Evolutionary conservation across 805 yeast species (phyloP).

Genomic region (Candida mattraensis): DNA sequence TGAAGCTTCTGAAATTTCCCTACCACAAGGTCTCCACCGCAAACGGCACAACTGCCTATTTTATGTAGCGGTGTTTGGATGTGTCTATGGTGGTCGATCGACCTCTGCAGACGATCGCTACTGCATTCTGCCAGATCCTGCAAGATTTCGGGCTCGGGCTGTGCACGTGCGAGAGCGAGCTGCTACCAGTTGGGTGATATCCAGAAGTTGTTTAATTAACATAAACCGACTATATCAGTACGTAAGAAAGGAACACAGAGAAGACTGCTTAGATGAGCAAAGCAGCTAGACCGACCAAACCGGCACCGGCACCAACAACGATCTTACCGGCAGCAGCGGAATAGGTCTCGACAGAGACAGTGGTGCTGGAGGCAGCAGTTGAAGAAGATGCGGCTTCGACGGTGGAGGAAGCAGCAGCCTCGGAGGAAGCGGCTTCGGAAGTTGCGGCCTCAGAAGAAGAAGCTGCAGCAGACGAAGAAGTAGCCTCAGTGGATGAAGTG

Average conservation of each 20-base stretch:
- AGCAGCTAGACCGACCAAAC: constrained; percentile 21
- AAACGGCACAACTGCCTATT: too few species aligned
- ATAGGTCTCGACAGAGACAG: constrained; percentile 4
- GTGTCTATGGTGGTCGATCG: too few species aligned
- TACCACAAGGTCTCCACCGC: too few species aligned
- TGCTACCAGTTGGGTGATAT: too few species aligned
- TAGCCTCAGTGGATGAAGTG: constrained; percentile 14
- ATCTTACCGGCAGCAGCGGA: constrained; percentile 19
- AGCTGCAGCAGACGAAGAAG: constrained; percentile 12
- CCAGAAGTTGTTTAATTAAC: too few species aligned
- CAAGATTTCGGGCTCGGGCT: too few species aligned
- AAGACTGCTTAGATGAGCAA: constrained; percentile 19
- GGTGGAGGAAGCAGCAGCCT: constrained; percentile 10
- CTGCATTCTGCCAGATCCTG: too few species aligned
- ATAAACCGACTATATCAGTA: too few species aligned
- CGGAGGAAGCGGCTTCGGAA: constrained; percentile 7
- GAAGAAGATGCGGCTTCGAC: constrained; percentile 15
- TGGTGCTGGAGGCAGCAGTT: constrained; percentile 11
- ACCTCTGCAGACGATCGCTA: too few species aligned
- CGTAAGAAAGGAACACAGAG: neutral
- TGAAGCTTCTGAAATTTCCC: too few species aligned
- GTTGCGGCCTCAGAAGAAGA: constrained; percentile 13
- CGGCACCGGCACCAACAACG: constrained; percentile 24
- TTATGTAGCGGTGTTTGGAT: too few species aligned
- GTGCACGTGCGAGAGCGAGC: too few species aligned